These are phyloP conservation scores for Trichosporon sp. DNA, from an alignment of 1,284 basidiomycete genomes.

Conservation along the genomic window DNA sequence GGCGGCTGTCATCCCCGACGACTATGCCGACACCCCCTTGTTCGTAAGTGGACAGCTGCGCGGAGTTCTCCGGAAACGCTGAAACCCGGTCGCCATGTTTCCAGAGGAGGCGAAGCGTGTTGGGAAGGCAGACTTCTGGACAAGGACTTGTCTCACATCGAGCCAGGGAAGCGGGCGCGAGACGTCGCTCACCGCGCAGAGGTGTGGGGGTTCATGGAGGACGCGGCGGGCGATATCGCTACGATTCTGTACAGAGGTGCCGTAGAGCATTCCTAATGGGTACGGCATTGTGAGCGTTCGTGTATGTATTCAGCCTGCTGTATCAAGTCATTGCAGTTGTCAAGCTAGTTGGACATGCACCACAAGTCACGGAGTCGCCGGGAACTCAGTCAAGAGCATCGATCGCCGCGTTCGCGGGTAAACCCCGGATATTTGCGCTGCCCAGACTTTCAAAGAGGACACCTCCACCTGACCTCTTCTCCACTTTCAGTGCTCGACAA, in stretches of 20 bases:
- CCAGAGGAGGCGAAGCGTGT: background rate
- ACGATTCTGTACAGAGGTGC: no score
- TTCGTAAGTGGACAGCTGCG: background rate
- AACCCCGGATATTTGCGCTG: background rate
- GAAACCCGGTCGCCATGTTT: background rate
- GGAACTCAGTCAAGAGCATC: no score
- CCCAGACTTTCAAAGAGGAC: background rate
- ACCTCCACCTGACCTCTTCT: conserved; percentile 2
- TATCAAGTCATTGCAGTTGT: no score
- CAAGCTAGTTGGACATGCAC: no score
- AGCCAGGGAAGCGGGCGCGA: background rate
- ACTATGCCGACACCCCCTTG: background rate
- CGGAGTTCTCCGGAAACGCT: background rate
- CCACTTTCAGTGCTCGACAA: conserved; percentile 1
- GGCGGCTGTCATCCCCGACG: background rate
- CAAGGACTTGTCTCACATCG: background rate
- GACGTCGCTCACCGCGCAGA: background rate
- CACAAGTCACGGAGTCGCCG: no score
- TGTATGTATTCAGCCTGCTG: no score
- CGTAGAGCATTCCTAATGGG: no score
- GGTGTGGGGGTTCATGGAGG: background rate
- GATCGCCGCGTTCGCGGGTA: background rate
- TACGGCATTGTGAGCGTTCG: no score
- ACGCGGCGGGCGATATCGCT: no score
- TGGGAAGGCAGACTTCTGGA: background rate